A percentile compares a stretch with the other conserved stretches of the same genome.
Evolutionary conservation across 2,329 filamentous ascomycete genomes (phyloP).

Genomic region (Fusarium pininemorale): DNA sequence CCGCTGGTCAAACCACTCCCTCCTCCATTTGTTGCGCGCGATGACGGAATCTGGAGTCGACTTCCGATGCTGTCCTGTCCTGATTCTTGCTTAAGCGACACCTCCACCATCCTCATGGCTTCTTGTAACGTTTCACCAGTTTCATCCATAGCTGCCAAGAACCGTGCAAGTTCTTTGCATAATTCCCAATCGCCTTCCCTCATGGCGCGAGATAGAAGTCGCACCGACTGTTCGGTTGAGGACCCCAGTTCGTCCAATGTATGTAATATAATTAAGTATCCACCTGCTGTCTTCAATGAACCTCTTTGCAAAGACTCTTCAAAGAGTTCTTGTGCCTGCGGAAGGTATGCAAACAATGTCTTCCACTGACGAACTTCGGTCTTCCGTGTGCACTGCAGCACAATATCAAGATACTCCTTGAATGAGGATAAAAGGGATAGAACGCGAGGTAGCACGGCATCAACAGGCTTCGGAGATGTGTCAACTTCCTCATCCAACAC

Average conservation of each 20-base stretch:
- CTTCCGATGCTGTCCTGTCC: constrained; percentile 40
- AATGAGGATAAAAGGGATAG: constrained; percentile 75
- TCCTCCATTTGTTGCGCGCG: constrained; percentile 45
- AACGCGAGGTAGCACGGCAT: constrained; percentile 71
- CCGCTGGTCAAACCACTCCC: constrained; percentile 42
- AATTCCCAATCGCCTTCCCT: constrained; percentile 92
- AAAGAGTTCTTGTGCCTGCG: constrained; percentile 89
- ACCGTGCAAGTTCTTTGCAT: constrained; percentile 94
- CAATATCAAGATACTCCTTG: constrained; percentile 89
- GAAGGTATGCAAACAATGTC: constrained; percentile 90
- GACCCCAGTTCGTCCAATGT: constrained; percentile 76
- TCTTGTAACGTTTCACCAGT: constrained; percentile 81
- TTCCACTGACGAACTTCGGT: constrained; percentile 96
- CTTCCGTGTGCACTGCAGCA: constrained; percentile 96
- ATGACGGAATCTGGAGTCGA: constrained; percentile 47
- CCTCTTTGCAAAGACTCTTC: constrained; percentile 89
- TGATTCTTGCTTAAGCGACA: constrained; percentile 45
- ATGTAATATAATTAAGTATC: constrained; percentile 94
- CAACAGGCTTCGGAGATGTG: constrained; percentile 67
- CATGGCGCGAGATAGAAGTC: constrained; percentile 82
- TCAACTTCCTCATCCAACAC: constrained; percentile 96
- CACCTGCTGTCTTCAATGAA: constrained; percentile 91
- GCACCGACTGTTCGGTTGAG: constrained; percentile 80
- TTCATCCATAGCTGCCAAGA: constrained; percentile 90
- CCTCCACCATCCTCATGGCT: constrained; percentile 71